Percentiles rank a stretch among this genome's conserved stretches.
phyloP scores from a whole-genome alignment of 176 grass and related monocot species.

The Chrysopogon serrulatus region DNA sequence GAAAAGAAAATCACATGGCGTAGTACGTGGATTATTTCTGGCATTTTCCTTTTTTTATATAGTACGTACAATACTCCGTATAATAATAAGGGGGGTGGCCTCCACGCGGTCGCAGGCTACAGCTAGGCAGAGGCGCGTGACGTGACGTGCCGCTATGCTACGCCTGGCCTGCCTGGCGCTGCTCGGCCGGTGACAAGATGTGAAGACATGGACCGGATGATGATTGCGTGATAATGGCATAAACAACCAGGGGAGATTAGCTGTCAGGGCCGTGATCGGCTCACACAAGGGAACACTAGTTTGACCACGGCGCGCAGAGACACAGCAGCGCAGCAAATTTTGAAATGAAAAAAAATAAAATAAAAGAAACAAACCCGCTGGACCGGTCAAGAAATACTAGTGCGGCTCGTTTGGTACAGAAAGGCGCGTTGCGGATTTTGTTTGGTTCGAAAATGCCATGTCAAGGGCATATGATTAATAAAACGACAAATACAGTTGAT shows the following conservation, averaged over 20 bases:
- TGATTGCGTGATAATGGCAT: slow-evolving; percentile 20
- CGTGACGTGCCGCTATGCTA: background rate
- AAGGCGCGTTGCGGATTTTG: slow-evolving; percentile 16
- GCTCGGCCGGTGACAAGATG: background rate
- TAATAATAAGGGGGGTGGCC: no score
- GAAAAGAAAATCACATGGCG: background rate
- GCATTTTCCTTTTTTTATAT: no score
- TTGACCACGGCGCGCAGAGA: background rate
- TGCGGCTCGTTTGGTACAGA: background rate
- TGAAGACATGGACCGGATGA: background rate
- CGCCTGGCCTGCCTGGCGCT: background rate
- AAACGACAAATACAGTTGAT: no score
- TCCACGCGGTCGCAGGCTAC: background rate
- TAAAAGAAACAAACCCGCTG: no score
- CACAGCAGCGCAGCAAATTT: background rate
- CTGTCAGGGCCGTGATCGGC: background rate
- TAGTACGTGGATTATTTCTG: background rate
- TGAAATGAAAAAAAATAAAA: background rate
- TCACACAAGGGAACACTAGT: background rate
- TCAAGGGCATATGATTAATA: background rate
- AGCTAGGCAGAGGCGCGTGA: background rate
- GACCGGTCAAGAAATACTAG: background rate
- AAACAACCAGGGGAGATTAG: background rate
- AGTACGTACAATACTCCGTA: no score
- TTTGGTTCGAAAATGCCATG: slow-evolving; percentile 26